Conservation (phyloP, 2,329 filamentous ascomycete species). For the Sporothrix protearum region DNA sequence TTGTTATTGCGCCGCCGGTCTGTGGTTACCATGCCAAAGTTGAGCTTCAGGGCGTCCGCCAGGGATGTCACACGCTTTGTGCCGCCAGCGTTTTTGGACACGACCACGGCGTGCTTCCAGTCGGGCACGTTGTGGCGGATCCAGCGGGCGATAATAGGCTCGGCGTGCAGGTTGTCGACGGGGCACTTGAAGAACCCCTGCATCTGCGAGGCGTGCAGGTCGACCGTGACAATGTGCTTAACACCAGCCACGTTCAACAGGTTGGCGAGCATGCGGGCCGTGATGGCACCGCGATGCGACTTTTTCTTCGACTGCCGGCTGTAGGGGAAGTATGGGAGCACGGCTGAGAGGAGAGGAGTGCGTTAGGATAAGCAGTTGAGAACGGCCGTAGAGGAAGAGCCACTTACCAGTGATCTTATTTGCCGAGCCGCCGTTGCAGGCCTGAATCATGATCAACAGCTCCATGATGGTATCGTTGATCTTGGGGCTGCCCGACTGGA, state of each 20-base stretch:
- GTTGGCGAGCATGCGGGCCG: constrained; percentile 94
- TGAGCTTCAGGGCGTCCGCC: constrained; percentile 92
- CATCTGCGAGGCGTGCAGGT: constrained; percentile 97
- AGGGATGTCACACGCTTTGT: constrained; percentile 96
- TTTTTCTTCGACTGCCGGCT: constrained; percentile 99
- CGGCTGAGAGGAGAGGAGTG: constrained; percentile 54
- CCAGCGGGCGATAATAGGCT: constrained; percentile 93
- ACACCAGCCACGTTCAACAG: constrained; percentile 89
- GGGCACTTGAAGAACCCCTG: constrained; percentile 98
- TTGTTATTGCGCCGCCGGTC: constrained; percentile 64
- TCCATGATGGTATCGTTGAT: constrained; percentile 99
- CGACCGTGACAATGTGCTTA: constrained; percentile 95
- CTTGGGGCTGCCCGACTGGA: constrained; percentile 91
- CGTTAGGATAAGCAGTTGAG: not conserved
- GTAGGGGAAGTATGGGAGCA: constrained; percentile 96
- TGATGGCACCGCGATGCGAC: constrained; percentile 91
- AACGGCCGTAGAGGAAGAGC: not conserved
- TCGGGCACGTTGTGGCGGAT: constrained; percentile 81
- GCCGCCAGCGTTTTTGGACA: constrained; percentile 96
- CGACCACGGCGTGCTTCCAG: constrained; percentile 90
- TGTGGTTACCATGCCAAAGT: constrained; percentile 94
- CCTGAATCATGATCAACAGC: constrained; percentile 97
- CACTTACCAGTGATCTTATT: constrained; percentile 84
- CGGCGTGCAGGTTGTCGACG: constrained; percentile 94
- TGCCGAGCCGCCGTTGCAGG: constrained; percentile 95